Evolutionary conservation across 1,139 yeast species (phyloP), one percentile per base, ranked within the genome.

Genomic region (Candida tropicalis): DNA sequence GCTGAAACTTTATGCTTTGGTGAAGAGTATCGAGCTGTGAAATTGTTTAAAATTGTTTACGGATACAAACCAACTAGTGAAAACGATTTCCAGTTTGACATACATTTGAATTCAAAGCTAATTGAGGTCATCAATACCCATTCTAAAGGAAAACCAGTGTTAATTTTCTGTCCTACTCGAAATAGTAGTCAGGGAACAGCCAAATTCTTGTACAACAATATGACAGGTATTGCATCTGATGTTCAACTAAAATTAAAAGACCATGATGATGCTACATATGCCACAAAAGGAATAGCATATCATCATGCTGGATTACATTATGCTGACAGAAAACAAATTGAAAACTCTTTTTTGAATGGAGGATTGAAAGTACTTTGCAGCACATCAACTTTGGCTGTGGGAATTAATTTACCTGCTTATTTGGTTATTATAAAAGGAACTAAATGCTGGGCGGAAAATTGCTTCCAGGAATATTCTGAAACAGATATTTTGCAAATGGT

Each of bases 321-420:
- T 36, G 60, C 57, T 2, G 85, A 81, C 51, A 59, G 85, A 36
- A 54, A 50, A 12, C 50, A 59, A 3, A 68, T 79, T 13, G 85
- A 81, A 50, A 56, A 58, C 15, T 58, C 63, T 10, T 81, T 79
- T 46, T 58, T 70, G 1, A 57, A 55, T 12, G 82, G 82, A 0
- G 54, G 58, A 2, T 56, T 77, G 11, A 64, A 60, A 42, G 60
- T 76, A 4, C 52, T 81, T 24, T 79, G 84, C 41, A 77, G 79
- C 1, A 81, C 86, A 0, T 77, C 84, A 0, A 81, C 84, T 0
- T 60, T 81, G 46, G 82, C 86, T 0, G 77, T 81, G 61, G 86
- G 85, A 44, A 79, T 79, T 23, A 81, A 81, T 51, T 62, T 81
- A 35, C 86, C 86, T 2, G 84, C 85, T 0, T 82, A 78, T 57